Conservation (phyloP, 306 rosid species). For the Urtica urens region DNA sequence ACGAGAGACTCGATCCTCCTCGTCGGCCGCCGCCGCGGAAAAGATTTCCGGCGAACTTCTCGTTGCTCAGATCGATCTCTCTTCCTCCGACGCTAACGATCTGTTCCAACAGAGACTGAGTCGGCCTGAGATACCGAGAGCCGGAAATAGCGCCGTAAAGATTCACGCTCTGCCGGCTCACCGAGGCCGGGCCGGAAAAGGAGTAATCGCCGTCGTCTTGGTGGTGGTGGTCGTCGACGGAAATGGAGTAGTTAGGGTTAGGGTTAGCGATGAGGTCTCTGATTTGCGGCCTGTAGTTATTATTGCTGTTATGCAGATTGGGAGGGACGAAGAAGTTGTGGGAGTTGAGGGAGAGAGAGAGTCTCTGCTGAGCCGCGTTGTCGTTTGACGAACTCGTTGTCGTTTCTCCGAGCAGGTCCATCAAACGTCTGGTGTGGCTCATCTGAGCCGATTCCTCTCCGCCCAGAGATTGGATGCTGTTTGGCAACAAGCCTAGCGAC, state of each 20-base stretch:
- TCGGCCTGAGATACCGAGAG: conserved; percentile 60
- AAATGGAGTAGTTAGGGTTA: conserved; percentile 30
- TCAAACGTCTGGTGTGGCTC: conserved; percentile 58
- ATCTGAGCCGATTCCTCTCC: conserved; percentile 40
- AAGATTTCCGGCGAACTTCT: conserved; percentile 34
- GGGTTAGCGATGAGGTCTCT: conserved; percentile 31
- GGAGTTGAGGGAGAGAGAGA: conserved; percentile 71
- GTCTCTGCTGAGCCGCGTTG: conserved; percentile 46
- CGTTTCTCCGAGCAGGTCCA: conserved; percentile 69
- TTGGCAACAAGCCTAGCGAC: conserved; percentile 30
- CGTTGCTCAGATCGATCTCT: conserved; percentile 37
- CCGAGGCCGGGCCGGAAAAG: conserved; percentile 36
- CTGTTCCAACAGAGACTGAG: conserved; percentile 57
- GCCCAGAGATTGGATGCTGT: conserved; percentile 41
- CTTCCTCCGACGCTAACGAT: conserved; percentile 47
- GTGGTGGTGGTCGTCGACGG: conserved; percentile 29
- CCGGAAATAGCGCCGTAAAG: conserved; percentile 38
- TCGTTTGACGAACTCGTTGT: conserved; percentile 21
- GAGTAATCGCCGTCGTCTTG: conserved; percentile 31
- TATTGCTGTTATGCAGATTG: conserved; percentile 16
- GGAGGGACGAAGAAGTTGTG: conserved; percentile 47
- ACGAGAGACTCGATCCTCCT: conserved; percentile 32
- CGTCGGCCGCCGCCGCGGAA: conserved; percentile 28
- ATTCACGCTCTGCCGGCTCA: conserved; percentile 35
- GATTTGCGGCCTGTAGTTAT: conserved; percentile 27